Conservation (phyloP, 352 stramenopile species). For the Phytophthora citrophthora region DNA sequence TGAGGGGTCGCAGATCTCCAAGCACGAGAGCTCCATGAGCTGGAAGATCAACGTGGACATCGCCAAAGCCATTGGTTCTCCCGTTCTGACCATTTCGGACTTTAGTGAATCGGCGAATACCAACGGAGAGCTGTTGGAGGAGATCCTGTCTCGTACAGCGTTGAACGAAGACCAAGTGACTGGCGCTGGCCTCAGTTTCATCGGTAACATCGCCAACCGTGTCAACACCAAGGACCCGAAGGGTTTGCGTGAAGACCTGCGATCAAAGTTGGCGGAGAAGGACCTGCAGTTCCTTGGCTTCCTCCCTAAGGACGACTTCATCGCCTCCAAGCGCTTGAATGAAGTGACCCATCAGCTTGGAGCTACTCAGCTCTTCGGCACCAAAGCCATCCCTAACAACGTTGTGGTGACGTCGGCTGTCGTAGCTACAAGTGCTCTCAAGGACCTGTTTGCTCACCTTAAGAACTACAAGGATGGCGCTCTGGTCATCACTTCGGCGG, state of each 20-base stretch:
- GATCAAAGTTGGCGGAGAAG: slow-evolving; percentile 39
- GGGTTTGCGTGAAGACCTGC: slow-evolving; percentile 44
- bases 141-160: slow-evolving; percentile 64
- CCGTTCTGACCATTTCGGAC: slow-evolving; percentile 72
- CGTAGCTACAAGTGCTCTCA: slow-evolving; percentile 71
- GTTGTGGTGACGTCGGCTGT: slow-evolving; percentile 72
- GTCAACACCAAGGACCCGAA: slow-evolving; percentile 48
- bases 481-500: slow-evolving; percentile 78
- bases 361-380: slow-evolving; percentile 70
- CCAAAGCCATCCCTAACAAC: slow-evolving; percentile 67
- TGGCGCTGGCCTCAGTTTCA: slow-evolving; percentile 61
- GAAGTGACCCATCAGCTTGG: slow-evolving; percentile 73
- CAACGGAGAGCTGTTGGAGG: slow-evolving; percentile 44
- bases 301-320: slow-evolving; percentile 65
- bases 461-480: slow-evolving; percentile 82
- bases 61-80: slow-evolving; percentile 69
- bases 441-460: slow-evolving; percentile 77
- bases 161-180: slow-evolving; percentile 71
- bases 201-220: slow-evolving; percentile 80
- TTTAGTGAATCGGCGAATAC: slow-evolving; percentile 34
- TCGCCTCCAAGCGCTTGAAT: slow-evolving; percentile 81
- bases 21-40: slow-evolving; percentile 74
- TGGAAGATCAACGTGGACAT: slow-evolving; percentile 86
- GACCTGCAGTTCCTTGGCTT: slow-evolving; percentile 71
- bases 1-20: slow-evolving; percentile 70